A percentile compares a stretch with the other conserved stretches of the same genome.
Conservation (phyloP, 176 grass and related monocot genomes). For the Sorghum bicolor region Sorghum_bicolor_NCBIv3 NC_012870.2:29434001-29434500, state of each 20-base stretch:
- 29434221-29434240: constrained; percentile 86
- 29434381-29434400: background rate
- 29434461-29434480: background rate
- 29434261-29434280: constrained; percentile 96
- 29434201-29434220: constrained; percentile 91
- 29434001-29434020: background rate
- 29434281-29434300: constrained; percentile 85
- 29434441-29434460: background rate
- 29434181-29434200: constrained; percentile 76
- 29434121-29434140: constrained; percentile 47
- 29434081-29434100: constrained; percentile 79
- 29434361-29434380: constrained; percentile 7
- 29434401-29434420: background rate
- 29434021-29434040: constrained; percentile 69
- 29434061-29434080: constrained; percentile 78
- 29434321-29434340: constrained; percentile 12
- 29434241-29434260: constrained; percentile 81
- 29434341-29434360: background rate
- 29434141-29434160: constrained; percentile 1
- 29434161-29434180: constrained; percentile 1
- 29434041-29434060: constrained; percentile 99
- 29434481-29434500: background rate
- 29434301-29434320: constrained; percentile 40
- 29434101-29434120: constrained; percentile 98
- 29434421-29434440: constrained; percentile 12